Evolutionary conservation across 2,329 filamentous ascomycete genomes (phyloP).

Genomic region (Colletotrichum aenigma): DNA sequence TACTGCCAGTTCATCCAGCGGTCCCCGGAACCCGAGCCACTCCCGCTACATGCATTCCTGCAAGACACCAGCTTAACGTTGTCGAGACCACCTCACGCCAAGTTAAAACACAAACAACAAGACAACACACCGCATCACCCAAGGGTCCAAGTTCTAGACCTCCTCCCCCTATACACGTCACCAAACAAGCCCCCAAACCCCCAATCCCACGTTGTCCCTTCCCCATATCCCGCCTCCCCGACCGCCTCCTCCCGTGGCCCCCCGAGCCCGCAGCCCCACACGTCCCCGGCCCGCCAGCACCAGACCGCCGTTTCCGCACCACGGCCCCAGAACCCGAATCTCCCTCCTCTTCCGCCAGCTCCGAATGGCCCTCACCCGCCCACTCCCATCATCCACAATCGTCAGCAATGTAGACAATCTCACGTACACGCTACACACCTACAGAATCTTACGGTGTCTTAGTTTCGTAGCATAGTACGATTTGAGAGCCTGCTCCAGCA

Average conservation of each 20-base stretch:
- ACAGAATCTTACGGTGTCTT: neutral
- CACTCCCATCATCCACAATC: neutral
- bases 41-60: too few relatives aligned
- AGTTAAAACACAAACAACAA: neutral
- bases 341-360: neutral
- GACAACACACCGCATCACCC: neutral
- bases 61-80: too few relatives aligned
- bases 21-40: too few relatives aligned
- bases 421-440: neutral
- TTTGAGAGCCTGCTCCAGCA: neutral
- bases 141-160: neutral
- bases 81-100: neutral
- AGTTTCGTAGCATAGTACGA: neutral
- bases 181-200: neutral
- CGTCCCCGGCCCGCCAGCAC: neutral
- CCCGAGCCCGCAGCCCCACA: neutral
- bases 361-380: neutral
- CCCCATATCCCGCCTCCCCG: neutral
- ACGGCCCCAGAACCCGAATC: neutral
- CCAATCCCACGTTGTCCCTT: neutral
- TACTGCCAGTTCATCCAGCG: too few relatives aligned
- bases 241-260: neutral
- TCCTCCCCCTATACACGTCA: neutral
- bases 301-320: conserved; percentile 4
- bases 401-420: neutral